These are phyloP conservation scores for Boletus speciosus DNA, from an alignment of 768 basidiomycete genomes.

Conservation along the genomic window DNA sequence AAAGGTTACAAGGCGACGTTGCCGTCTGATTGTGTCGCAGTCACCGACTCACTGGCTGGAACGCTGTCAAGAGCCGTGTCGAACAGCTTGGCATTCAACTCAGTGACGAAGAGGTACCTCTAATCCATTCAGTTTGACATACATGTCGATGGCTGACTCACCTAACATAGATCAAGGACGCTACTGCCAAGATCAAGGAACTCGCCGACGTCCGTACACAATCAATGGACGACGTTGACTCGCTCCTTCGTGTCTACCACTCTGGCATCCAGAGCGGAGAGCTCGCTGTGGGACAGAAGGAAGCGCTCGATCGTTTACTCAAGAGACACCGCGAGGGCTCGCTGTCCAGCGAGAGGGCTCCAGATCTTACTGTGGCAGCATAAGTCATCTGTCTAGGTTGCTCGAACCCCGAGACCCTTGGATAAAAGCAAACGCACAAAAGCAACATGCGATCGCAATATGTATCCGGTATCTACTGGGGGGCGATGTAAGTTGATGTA, in stretches of 20 bases:
- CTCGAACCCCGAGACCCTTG: background rate
- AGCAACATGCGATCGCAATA: slow-evolving; percentile 17
- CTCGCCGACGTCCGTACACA: slow-evolving; percentile 97
- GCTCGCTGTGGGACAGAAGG: slow-evolving; percentile 91
- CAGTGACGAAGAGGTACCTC: slow-evolving; percentile 77
- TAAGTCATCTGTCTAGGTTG: background rate
- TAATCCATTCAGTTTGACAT: background rate
- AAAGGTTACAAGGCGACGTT: background rate
- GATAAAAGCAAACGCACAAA: slow-evolving; percentile 5
- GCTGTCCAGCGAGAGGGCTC: slow-evolving; percentile 1
- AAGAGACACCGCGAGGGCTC: slow-evolving; percentile 61
- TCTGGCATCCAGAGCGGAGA: slow-evolving; percentile 89
- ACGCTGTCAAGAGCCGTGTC: slow-evolving; percentile 98
- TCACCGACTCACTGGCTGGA: slow-evolving; percentile 97
- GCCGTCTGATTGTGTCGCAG: slow-evolving; percentile 35
- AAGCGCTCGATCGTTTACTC: slow-evolving; percentile 83
- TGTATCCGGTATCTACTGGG: slow-evolving; percentile 12
- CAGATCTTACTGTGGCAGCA: slow-evolving; percentile 4
- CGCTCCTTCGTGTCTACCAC: slow-evolving; percentile 93
- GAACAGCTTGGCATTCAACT: slow-evolving; percentile 92
- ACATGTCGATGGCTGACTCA: slow-evolving; percentile 1
- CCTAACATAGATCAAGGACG: slow-evolving; percentile 80
- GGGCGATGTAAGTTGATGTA: slow-evolving; percentile 6
- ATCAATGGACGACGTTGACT: slow-evolving; percentile 99
- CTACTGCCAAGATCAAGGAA: slow-evolving; percentile 98